A percentile compares a stretch with the other conserved stretches of the same genome.
These are phyloP conservation scores for Saccharomyces paradoxus DNA, from an alignment of 805 yeast species.

Conservation along the genomic window DNA sequence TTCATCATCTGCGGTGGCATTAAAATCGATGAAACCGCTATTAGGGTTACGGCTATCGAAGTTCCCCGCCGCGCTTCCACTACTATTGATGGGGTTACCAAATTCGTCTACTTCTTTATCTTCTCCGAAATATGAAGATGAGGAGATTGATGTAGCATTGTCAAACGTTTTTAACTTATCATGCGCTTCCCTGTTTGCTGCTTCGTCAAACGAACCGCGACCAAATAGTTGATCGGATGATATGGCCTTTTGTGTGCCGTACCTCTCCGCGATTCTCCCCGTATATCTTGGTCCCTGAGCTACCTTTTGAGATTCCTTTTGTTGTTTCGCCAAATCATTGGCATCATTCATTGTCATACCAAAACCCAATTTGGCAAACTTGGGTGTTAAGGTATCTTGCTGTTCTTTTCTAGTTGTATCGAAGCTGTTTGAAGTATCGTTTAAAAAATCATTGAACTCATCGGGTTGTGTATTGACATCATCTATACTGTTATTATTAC, in stretches of 20 bases:
- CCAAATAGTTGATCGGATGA: conserved; percentile 95
- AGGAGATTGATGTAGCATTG: conserved; percentile 86
- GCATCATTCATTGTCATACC: conserved; percentile 75
- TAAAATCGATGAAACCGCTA: conserved; percentile 53
- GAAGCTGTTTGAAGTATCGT: conserved; percentile 1
- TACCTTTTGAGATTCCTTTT: conserved; percentile 32
- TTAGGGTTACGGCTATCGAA: conserved; percentile 23
- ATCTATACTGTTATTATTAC: conserved; percentile 3
- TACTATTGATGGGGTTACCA: conserved; percentile 3
- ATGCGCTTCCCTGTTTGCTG: conserved; percentile 70
- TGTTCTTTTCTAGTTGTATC: conserved; percentile 12
- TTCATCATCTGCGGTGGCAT: conserved; percentile 80
- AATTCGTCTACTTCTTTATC: conserved; percentile 46
- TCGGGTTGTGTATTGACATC: conserved; percentile 8
- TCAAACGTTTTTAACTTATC: conserved; percentile 71
- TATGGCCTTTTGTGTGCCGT: conserved; percentile 84
- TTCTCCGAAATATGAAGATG: conserved; percentile 87
- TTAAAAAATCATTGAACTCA: conserved; percentile 14
- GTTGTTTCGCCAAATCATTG: conserved; percentile 36
- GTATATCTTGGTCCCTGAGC: conserved; percentile 56
- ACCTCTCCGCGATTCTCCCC: conserved; percentile 68
- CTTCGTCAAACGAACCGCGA: conserved; percentile 72
- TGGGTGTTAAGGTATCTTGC: conserved; percentile 38
- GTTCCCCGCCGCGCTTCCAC: conserved; percentile 20
- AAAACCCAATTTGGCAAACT: conserved; percentile 77